Evolutionary conservation across 2,329 filamentous ascomycete species (phyloP).

Genomic region (Ophiognomonia clavigignenti-juglandacearum): DNA sequence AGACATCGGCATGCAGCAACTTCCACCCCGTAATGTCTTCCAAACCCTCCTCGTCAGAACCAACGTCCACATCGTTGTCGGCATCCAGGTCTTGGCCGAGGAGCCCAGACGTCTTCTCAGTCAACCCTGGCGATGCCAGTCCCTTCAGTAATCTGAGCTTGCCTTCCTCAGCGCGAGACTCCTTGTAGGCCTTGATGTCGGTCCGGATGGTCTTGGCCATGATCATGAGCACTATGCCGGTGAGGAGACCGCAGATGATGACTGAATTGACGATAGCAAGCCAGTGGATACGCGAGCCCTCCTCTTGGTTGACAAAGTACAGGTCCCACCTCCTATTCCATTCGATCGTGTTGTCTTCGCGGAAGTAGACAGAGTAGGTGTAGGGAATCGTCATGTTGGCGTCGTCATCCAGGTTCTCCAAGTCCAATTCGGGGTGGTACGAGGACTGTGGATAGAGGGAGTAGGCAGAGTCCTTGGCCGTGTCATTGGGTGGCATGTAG

Average conservation of each 20-base stretch:
- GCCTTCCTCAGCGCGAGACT: slow-evolving; percentile 61
- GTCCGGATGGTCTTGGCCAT: slow-evolving; percentile 71
- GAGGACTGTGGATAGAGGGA: slow-evolving; percentile 49
- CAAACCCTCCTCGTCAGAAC: slow-evolving; percentile 65
- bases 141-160: slow-evolving; percentile 50
- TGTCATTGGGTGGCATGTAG: slow-evolving; percentile 59
- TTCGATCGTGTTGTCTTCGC: slow-evolving; percentile 73
- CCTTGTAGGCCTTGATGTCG: slow-evolving; percentile 72
- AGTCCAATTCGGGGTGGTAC: slow-evolving; percentile 51
- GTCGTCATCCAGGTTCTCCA: slow-evolving; percentile 54
- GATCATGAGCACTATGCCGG: slow-evolving; percentile 75
- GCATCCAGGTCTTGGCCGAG: slow-evolving; percentile 54
- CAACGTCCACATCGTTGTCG: slow-evolving; percentile 49
- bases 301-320: slow-evolving; percentile 84
- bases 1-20: slow-evolving; percentile 81
- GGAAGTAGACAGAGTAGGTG: slow-evolving; percentile 86
- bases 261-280: slow-evolving; percentile 83
- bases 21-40: slow-evolving; percentile 89
- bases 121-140: slow-evolving; percentile 34
- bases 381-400: slow-evolving; percentile 71
- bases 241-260: slow-evolving; percentile 75
- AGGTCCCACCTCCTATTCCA: slow-evolving; percentile 85
- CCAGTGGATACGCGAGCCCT: slow-evolving; percentile 79
- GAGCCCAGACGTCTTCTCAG: slow-evolving; percentile 53
- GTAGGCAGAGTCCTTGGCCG: slow-evolving; percentile 37